Evolutionary conservation across 2,329 filamentous ascomycete genomes (phyloP).

Genomic region (Aspergillus pseudoviridinutans): DNA sequence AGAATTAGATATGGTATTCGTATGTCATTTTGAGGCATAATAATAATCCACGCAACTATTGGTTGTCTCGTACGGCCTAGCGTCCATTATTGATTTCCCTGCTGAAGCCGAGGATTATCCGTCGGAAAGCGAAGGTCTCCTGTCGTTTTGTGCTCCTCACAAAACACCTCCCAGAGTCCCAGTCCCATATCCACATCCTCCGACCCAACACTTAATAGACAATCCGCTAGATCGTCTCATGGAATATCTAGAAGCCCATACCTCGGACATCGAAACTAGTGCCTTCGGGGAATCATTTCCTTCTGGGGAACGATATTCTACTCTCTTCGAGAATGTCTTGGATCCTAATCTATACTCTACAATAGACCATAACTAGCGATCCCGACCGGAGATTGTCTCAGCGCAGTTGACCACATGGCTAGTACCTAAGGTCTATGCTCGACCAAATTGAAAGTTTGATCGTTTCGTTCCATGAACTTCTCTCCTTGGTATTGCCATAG

Average conservation of each 20-base stretch:
- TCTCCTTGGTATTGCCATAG: background rate
- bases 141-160: background rate
- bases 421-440: background rate
- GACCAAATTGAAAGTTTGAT: background rate
- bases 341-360: background rate
- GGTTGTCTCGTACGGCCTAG: background rate
- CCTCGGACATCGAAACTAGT: background rate
- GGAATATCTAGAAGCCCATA: background rate
- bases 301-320: background rate
- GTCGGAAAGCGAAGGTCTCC: background rate
- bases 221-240: slow-evolving; percentile 4
- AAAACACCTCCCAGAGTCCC: background rate
- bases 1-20: background rate
- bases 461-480: background rate
- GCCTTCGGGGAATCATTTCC: background rate
- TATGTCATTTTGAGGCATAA: background rate
- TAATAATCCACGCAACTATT: background rate
- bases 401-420: too few species aligned
- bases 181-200: background rate
- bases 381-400: background rate
- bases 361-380: background rate
- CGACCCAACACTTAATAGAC: background rate
- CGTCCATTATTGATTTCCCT: background rate
- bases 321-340: background rate
- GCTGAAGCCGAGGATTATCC: background rate